These are phyloP conservation scores for Aspergillus conjunctus DNA, from an alignment of 495 filamentous ascomycete genomes.

Conservation along the genomic window DNA sequence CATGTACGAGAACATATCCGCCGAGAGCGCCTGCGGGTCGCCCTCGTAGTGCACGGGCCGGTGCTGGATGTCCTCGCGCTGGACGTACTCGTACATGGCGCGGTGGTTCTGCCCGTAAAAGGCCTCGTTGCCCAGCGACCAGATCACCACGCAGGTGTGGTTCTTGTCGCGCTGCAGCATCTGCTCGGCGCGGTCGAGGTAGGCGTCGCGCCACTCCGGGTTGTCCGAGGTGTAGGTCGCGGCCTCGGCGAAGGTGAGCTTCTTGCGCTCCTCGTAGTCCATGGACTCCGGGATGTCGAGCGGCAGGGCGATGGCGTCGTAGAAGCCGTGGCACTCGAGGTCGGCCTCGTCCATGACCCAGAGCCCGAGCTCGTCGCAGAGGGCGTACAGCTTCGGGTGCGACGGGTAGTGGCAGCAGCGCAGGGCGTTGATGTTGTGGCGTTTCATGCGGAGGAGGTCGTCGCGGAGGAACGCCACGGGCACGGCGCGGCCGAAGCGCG, in stretches of 20 bases:
- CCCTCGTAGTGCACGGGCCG: constrained; percentile 69
- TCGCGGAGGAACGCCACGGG: constrained; percentile 56
- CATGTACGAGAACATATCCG: constrained; percentile 70
- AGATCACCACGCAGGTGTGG: constrained; percentile 66
- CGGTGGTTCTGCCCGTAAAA: constrained; percentile 66
- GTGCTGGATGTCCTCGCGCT: constrained; percentile 55
- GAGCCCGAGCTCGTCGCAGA: constrained; percentile 68
- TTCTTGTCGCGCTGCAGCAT: constrained; percentile 68
- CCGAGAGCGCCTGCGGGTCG: constrained; percentile 56
- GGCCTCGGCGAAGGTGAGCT: constrained; percentile 50
- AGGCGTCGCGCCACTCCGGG: constrained; percentile 61
- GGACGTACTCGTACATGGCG: constrained; percentile 65
- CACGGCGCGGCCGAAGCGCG: constrained; percentile 58
- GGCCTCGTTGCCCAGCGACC: constrained; percentile 71
- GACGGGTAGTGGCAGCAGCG: constrained; percentile 65
- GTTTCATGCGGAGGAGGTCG: constrained; percentile 68
- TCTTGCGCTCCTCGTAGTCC: constrained; percentile 57
- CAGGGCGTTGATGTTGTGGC: constrained; percentile 66
- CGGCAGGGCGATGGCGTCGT: constrained; percentile 48
- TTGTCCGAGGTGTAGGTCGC: constrained; percentile 64
- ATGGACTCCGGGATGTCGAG: constrained; percentile 50
- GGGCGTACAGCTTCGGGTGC: constrained; percentile 57
- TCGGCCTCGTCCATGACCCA: constrained; percentile 75
- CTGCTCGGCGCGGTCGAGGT: constrained; percentile 65
- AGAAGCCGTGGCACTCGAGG: constrained; percentile 71